Evolutionary conservation across 2,329 filamentous ascomycete genomes (phyloP).

Genomic region (Colletotrichum horii): DNA sequence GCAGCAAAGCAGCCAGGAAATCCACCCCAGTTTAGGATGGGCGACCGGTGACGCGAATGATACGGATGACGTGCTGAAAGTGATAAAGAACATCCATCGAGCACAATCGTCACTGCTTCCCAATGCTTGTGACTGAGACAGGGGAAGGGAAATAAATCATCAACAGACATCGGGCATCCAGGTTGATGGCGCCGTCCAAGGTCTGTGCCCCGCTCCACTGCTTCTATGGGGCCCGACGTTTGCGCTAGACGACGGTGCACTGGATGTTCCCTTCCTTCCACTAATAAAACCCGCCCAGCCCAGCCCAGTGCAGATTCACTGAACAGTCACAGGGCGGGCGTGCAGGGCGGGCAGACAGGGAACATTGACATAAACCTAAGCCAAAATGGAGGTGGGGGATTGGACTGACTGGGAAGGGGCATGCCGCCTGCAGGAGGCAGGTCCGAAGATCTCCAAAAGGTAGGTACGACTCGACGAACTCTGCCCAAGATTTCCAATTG

Average conservation of each 20-base stretch:
- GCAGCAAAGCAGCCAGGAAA: neutral
- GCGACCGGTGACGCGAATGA: neutral
- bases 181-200: neutral
- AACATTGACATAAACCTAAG: neutral
- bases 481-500: neutral
- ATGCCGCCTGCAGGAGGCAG: neutral
- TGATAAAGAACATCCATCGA: neutral
- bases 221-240: neutral
- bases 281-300: neutral
- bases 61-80: neutral
- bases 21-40: neutral
- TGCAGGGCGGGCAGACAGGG: neutral
- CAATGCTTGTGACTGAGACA: neutral
- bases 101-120: neutral
- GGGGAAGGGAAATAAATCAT: neutral
- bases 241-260: conserved; percentile 2
- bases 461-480: neutral
- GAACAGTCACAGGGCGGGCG: conserved; percentile 4
- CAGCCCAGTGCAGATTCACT: neutral
- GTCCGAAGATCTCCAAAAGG: neutral
- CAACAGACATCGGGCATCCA: neutral
- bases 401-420: neutral
- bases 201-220: neutral
- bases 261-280: neutral
- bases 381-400: neutral